Evolutionary conservation across 1,284 basidiomycete genomes (phyloP), one percentile per base, ranked within the genome.

Genomic region (Grifola frondosa): DNA sequence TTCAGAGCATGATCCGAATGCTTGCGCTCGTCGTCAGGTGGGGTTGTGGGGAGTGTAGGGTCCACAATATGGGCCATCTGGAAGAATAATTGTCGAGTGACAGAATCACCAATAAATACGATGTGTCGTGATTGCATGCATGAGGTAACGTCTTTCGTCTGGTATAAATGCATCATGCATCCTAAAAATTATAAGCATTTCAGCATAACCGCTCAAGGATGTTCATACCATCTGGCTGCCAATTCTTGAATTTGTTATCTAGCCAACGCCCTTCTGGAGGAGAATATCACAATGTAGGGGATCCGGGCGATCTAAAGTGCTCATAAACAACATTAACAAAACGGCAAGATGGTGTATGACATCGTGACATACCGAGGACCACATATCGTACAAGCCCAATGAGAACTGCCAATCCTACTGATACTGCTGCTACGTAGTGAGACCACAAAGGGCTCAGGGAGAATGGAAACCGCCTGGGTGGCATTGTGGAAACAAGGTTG

Each of bases 21-120:
- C 63, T 87, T 91, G 47, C 75, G 69, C 13, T 76, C 75, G 39
- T 80, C 73, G 38, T 78, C 68, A 4, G 74, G 64, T 24, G 77
- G 78, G n/a, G 68, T 63, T 15, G 68, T 70, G 6, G 84, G 81
- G 3, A 86, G 66, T 6, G 61, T 60, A 0, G 71, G 60, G 58
- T 89, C 87, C 16, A 84, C 57, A 25, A 75, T 58, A 40, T 83
- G 74, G 11, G 80, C 76, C 37, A 85, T 72, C 37, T 88, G 78
- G 64, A 88, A 93, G 69, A 84, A 95, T 10, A 94, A 69, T 43
- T 80, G 77, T 32, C 91, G 75, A 11, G 88, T 84, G 32, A 87
- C 78, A 16, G 90, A 92, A 65, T 95, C 91, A n/a, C 91, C 91
- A 30, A 89, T 71, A 61, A 95, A 95, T 36, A 88, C 67, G 20